A percentile compares a stretch with the other conserved stretches of the same genome.
Conservation (phyloP, 139 green algal species). For the Desmodesmus armatus region DNA sequence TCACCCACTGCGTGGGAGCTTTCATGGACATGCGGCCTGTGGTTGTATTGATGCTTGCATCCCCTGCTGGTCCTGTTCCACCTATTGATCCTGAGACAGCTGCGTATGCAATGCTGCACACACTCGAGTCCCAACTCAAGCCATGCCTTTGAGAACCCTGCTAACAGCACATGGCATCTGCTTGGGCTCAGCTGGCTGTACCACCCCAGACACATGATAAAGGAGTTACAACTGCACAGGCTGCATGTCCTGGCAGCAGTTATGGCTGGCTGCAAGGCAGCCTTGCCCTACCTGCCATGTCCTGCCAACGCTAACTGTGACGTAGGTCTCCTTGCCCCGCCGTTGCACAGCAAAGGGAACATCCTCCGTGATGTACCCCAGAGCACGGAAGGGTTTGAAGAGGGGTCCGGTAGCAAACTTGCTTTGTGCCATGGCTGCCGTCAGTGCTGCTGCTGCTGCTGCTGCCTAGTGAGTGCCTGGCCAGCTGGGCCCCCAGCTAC, state of each 20-base stretch:
- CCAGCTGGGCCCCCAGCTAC: not conserved
- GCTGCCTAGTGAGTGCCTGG: not conserved
- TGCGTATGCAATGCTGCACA: too few relatives aligned
- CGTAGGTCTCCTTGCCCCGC: constrained; percentile 82
- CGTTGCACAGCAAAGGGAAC: constrained; percentile 87
- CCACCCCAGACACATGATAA: too few relatives aligned
- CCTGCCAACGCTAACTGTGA: constrained; percentile 91
- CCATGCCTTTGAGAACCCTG: too few relatives aligned
- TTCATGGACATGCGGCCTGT: too few relatives aligned
- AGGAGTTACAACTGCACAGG: not conserved
- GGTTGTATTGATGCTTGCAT: too few relatives aligned
- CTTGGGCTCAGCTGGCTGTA: too few relatives aligned
- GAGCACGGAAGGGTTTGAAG: constrained; percentile 88
- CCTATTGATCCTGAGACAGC: too few relatives aligned
- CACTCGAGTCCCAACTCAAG: too few relatives aligned
- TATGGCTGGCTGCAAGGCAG: not conserved
- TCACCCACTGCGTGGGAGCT: too few relatives aligned
- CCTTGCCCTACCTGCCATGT: constrained; percentile 88
- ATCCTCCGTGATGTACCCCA: constrained; percentile 93
- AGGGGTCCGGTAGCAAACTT: too few relatives aligned
- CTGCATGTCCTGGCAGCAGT: not conserved
- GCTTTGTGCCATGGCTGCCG: constrained; percentile 28
- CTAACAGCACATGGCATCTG: too few relatives aligned
- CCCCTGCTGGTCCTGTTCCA: too few relatives aligned
- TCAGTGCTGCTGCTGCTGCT: constrained; percentile 1